A percentile compares a stretch with the other conserved stretches of the same genome.
Conservation (phyloP, 164 flowering plant genomes). For the Litsea cubeba region DNA sequence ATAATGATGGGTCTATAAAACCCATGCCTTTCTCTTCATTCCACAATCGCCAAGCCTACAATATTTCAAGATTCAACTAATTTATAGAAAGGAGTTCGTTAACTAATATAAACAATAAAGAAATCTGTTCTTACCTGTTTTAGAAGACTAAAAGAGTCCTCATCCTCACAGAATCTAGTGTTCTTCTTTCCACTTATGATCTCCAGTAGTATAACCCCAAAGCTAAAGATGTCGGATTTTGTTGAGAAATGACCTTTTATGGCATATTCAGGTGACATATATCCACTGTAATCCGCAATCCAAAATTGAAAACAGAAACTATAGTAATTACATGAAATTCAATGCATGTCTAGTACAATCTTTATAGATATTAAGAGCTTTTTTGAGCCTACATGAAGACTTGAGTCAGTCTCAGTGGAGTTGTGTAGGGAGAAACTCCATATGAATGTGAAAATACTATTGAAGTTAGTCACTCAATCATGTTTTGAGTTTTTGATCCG, state of each 20-base stretch:
- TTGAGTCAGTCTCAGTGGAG: too few species aligned
- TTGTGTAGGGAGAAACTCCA: too few species aligned
- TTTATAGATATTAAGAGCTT: neutral
- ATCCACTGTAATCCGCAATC: slow-evolving; percentile 35
- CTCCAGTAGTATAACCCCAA: slow-evolving; percentile 47
- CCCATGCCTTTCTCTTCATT: neutral
- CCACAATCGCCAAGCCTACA: neutral
- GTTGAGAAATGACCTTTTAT: slow-evolving; percentile 41
- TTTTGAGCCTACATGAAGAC: neutral
- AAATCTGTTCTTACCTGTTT: neutral
- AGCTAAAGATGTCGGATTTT: slow-evolving; percentile 53
- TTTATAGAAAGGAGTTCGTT: neutral
- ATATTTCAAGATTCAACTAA: neutral
- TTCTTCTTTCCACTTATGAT: slow-evolving; percentile 44
- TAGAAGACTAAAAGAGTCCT: slow-evolving; percentile 9
- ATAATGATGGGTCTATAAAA: neutral
- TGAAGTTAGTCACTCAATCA: too few species aligned
- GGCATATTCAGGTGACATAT: slow-evolving; percentile 54
- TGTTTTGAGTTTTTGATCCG: too few species aligned
- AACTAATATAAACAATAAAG: neutral
- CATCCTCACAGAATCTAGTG: slow-evolving; percentile 28
- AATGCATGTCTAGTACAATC: neutral
- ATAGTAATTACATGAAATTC: neutral
- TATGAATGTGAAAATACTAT: too few species aligned
- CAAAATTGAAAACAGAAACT: neutral